Evolutionary conservation across 306 rosid species (phyloP), one percentile per base, ranked within the genome.

Genomic region (Rosa lucieae): DNA sequence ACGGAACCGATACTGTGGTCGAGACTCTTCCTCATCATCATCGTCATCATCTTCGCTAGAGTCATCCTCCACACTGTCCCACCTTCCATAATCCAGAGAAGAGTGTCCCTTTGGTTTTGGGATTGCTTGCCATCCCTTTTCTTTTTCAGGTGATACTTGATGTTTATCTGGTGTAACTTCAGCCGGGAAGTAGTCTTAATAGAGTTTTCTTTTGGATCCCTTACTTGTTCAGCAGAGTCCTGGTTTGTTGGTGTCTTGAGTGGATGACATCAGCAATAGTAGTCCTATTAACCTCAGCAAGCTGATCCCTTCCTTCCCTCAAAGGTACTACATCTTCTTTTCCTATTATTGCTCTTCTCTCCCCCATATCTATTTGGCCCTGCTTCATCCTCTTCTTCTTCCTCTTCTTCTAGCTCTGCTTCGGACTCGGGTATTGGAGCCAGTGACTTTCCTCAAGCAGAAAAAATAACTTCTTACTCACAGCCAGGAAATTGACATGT

Each of bases 31-130:
- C 3, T 94, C 91, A 0, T 86, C 84, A 0, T 89, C 90, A 2
- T 78, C 85, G 0, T 88, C 88, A 0, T 87, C 92, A 13, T 87
- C 97, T 77, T 95, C 99, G n/a, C 99, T 92, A 42, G 99, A 91
- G 89, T 87, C 94, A 77, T 93, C 98, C 76, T 95, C 97, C 51
- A 95, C 97, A 70, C 87, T 85, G 74, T 95, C 96, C 99, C 99
- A 95, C 75, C 98, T 88, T 9, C 87, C 97, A 47, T 95, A 95
- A 77, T 95, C 95, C 72, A 95, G 80, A 72, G 98, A 77, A 18
- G 98, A 89, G 81, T 95, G 99, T 42, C 99, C 99, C 85, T 90
- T 95, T 2, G 99, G 99, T 79, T 95, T 95, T 17, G 98, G 99
- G 80, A 95, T 93, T 65, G 97, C 83, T 82, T 89, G 87, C 99